Evolutionary conservation across 2,329 filamentous ascomycete genomes (phyloP).

Genomic region (Fonsecaea pedrosoi): DNA sequence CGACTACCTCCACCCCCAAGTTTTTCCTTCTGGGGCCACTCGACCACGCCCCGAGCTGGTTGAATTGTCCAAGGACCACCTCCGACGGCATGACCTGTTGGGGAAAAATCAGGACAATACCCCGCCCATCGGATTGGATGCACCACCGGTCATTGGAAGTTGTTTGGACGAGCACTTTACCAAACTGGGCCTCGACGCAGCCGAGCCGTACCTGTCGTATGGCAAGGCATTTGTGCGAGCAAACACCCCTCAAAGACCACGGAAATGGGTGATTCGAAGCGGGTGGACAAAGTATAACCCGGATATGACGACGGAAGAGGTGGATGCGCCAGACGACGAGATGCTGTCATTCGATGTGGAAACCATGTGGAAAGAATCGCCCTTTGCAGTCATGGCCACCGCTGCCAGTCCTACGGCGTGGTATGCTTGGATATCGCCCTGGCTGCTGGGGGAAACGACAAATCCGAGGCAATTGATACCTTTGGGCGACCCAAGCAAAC

Average conservation of each 20-base stretch:
- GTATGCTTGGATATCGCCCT: slow-evolving; percentile 98
- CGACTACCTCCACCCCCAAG: slow-evolving; percentile 77
- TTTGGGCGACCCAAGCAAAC: slow-evolving; percentile 74
- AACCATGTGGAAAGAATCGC: slow-evolving; percentile 91
- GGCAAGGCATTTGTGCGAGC: slow-evolving; percentile 76
- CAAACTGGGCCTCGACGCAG: slow-evolving; percentile 82
- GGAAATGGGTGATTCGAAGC: slow-evolving; percentile 76
- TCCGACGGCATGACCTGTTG: slow-evolving; percentile 81
- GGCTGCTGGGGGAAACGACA: slow-evolving; percentile 83
- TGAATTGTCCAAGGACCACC: slow-evolving; percentile 78
- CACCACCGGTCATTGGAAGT: slow-evolving; percentile 78
- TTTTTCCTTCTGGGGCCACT: slow-evolving; percentile 69
- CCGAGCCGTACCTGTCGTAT: slow-evolving; percentile 78
- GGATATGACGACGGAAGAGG: slow-evolving; percentile 73
- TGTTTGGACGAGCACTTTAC: slow-evolving; percentile 94
- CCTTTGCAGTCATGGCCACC: slow-evolving; percentile 96
- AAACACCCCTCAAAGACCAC: slow-evolving; percentile 65
- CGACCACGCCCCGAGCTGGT: slow-evolving; percentile 75
- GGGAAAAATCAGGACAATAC: slow-evolving; percentile 85
- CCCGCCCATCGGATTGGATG: slow-evolving; percentile 80
- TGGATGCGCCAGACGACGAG: slow-evolving; percentile 78
- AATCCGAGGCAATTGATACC: slow-evolving; percentile 83
- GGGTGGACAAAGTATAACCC: slow-evolving; percentile 93
- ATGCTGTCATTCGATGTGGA: slow-evolving; percentile 95
- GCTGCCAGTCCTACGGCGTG: slow-evolving; percentile 87